Evolutionary conservation across 768 basidiomycete species (phyloP).

Genomic region (Brasilioporus rufonigricans): DNA sequence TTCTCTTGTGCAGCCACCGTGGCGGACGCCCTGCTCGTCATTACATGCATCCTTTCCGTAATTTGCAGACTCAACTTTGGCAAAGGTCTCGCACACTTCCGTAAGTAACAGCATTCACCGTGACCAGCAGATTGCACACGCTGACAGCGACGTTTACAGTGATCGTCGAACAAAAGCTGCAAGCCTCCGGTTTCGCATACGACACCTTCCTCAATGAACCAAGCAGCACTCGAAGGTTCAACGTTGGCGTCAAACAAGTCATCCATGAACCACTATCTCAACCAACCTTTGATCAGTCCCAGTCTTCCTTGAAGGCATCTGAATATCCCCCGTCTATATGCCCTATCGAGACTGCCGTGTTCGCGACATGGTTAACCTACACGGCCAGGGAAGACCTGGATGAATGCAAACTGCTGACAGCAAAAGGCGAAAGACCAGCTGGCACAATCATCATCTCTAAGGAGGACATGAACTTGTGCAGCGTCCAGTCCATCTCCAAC

Average conservation of each 20-base stretch:
- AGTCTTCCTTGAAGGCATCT: background rate
- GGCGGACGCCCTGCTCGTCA: conserved; percentile 40
- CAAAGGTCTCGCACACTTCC: conserved; percentile 50
- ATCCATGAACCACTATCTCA: background rate
- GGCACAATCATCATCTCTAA: background rate
- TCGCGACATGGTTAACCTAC: conserved; percentile 2
- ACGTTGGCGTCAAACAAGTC: background rate
- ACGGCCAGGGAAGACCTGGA: background rate
- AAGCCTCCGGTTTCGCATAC: conserved; percentile 15
- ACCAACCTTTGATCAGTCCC: background rate
- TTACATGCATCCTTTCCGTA: conserved; percentile 42
- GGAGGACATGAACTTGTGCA: background rate
- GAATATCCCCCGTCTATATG: background rate
- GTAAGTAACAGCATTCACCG: conserved; percentile 31
- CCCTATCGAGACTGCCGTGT: background rate
- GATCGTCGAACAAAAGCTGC: conserved; percentile 15
- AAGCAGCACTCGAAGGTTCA: background rate
- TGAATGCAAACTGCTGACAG: background rate
- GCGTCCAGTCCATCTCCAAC: background rate
- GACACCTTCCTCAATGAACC: conserved; percentile 12
- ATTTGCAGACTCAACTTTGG: conserved; percentile 55
- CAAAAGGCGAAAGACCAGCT: background rate
- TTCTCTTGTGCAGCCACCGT: conserved; percentile 45
- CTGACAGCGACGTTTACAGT: conserved; percentile 3
- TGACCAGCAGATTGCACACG: background rate